Base-by-base conservation (phyloP, 2,329 filamentous ascomycete species). In the Pseudogymnoascus verrucosus region DNA sequence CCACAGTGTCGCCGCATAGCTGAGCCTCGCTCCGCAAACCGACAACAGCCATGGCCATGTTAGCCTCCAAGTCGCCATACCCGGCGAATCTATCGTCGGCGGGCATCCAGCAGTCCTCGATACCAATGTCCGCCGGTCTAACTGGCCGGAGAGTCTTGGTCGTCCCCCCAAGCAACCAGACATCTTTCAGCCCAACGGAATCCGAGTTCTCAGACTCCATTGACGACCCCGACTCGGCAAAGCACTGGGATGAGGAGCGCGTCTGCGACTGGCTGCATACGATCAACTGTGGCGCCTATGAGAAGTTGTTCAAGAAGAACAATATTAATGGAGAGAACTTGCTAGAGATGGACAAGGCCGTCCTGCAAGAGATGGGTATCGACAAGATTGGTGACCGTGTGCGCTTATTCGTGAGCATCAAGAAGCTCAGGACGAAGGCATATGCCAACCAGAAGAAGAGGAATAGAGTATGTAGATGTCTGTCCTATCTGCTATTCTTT, bases 291-390 rank as follows among this genome's bases (percentile, higher is more conserved):
- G 88, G 89, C 69, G 92, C 98, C 74, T 98, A 99, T 77, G 92
- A 96, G 74, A 87, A 90, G 72, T 77, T 96, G 26, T 97, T 97
- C 77, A 78, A 90, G 77, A 87, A 87, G 73, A 96, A 99, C 75
- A 91, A 98, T 76, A 97, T 99, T 79, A 99, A 95, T 74, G 95
- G 95, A 71, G 92, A 97, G 78, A 97, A 96, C 73, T 81, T 99
- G 51, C 83, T 99, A 69, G 95, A 99, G 77, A 93, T 97, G 82
- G 95, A 99, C 76, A 96, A 96, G 80, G 89, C 92, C 63, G 91
- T 96, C 42, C 82, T 99, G 67, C 96, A 96, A 76, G 95, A 99
- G 76, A 96, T 99, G 86, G 95, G 95, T 47, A 93, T 99, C 70
- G 96, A 96, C 70, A 99, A 98, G 77, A 90, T 99, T 68, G 95